Conservation (phyloP, 371 early-diverging fungal genomes). For the Dinochytrium kinnereticum region DNA sequence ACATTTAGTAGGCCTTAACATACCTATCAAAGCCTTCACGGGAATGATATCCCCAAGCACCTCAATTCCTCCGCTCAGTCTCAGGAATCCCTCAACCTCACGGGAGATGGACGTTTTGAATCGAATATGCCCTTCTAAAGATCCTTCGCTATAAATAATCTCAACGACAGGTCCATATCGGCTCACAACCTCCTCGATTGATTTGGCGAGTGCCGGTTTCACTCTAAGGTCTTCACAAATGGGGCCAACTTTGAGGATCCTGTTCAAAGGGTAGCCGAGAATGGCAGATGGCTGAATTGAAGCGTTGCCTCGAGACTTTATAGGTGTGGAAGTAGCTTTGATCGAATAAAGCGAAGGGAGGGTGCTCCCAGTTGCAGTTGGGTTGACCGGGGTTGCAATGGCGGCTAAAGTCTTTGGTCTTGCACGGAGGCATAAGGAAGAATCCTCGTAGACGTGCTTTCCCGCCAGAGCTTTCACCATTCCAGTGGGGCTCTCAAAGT, state of each 20-base stretch:
- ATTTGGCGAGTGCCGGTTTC: background rate
- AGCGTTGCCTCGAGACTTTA: background rate
- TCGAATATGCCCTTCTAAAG: slow-evolving; percentile 1
- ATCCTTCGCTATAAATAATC: background rate
- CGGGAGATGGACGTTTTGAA: slow-evolving; percentile 24
- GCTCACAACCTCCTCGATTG: background rate
- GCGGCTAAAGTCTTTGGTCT: background rate
- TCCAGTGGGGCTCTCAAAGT: slow-evolving; percentile 16
- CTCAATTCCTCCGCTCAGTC: slow-evolving; percentile 18
- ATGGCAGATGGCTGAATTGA: background rate
- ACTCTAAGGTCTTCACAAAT: background rate
- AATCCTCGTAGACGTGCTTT: slow-evolving; percentile 28
- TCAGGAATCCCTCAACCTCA: slow-evolving; percentile 23
- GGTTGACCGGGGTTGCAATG: background rate
- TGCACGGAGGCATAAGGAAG: background rate
- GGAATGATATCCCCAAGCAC: slow-evolving; percentile 7
- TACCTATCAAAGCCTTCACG: slow-evolving; percentile 6
- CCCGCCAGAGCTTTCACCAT: slow-evolving; percentile 29
- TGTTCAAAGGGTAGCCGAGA: slow-evolving; percentile 29
- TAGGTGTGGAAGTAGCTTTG: slow-evolving; percentile 8
- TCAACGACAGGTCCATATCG: slow-evolving; percentile 9
- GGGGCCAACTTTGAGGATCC: slow-evolving; percentile 22
- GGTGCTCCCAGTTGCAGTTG: background rate
- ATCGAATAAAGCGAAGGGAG: background rate
- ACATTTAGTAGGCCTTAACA: background rate